phyloP scores from a whole-genome alignment of 148 eudicot species.

The Rhododendron molle region DNA sequence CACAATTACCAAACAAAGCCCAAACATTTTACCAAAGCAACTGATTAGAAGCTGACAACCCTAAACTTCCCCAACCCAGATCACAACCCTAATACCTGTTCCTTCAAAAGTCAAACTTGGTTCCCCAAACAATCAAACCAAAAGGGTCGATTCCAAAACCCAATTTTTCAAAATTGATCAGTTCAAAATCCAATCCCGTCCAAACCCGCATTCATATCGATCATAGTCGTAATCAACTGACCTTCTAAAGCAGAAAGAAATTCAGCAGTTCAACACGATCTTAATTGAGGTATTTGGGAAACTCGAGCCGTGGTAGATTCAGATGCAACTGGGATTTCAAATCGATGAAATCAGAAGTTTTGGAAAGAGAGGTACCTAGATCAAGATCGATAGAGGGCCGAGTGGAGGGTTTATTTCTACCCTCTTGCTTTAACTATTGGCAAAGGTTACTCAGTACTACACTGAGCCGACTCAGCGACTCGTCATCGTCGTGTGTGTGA shows the following conservation, averaged over 20 bases:
- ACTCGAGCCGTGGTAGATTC: not conserved
- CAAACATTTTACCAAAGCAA: not conserved
- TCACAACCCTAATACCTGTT: not conserved
- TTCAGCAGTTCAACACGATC: not conserved
- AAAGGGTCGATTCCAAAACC: not conserved
- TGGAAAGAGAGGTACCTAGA: not conserved
- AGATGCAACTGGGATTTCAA: not conserved
- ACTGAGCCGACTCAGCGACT: not conserved
- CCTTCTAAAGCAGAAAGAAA: not conserved
- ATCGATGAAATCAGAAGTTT: not conserved
- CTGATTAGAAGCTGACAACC: not conserved
- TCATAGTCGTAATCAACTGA: not conserved
- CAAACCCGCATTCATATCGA: not conserved
- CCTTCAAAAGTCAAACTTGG: not conserved
- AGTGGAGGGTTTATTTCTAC: not conserved
- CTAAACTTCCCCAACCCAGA: not conserved
- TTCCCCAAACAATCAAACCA: not conserved
- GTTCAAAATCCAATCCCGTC: not conserved
- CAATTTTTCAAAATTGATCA: not conserved
- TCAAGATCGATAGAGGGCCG: not conserved
- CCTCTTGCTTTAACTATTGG: not conserved
- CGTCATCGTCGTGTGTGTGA: not conserved
- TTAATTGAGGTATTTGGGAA: not conserved
- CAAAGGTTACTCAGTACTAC: not conserved
- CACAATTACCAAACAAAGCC: not conserved